phyloP scores from a whole-genome alignment of 768 basidiomycete species.

The Termitomyces eurrhizus region DNA sequence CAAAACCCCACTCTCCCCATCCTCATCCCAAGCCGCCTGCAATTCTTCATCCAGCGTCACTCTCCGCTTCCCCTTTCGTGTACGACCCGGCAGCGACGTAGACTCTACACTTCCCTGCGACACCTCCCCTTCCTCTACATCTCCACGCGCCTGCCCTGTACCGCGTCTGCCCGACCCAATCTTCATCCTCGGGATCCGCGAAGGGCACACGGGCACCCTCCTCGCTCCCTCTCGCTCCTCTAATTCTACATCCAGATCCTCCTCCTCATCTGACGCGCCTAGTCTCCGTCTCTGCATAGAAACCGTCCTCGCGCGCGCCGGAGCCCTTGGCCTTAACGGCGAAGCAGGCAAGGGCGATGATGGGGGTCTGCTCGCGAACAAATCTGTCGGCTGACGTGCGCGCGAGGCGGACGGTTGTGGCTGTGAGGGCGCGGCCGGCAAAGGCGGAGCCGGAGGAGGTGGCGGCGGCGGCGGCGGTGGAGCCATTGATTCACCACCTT shows the following conservation, averaged over 20 bases:
- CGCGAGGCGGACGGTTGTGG: too few species aligned
- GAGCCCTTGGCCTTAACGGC: conserved; percentile 56
- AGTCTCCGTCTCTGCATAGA: conserved; percentile 4
- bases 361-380: conserved; percentile 60
- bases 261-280: conserved; percentile 22
- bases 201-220: not conserved
- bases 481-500: not conserved
- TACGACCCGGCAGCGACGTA: conserved; percentile 5
- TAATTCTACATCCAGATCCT: conserved; percentile 31
- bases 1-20: conserved; percentile 47
- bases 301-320: conserved; percentile 35
- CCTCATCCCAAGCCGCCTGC: conserved; percentile 35
- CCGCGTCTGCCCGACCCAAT: not conserved
- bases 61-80: conserved; percentile 26
- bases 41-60: conserved; percentile 70
- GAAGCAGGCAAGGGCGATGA: conserved; percentile 61
- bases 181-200: not conserved
- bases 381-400: conserved; percentile 16
- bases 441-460: not conserved
- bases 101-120: not conserved
- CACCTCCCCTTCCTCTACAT: not conserved
- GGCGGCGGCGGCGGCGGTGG: not conserved
- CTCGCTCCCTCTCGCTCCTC: conserved; percentile 3
- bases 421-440: not conserved
- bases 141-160: not conserved